Evolutionary conservation across 2,329 filamentous ascomycete species (phyloP).

Genomic region (Alternaria tenuissima): DNA sequence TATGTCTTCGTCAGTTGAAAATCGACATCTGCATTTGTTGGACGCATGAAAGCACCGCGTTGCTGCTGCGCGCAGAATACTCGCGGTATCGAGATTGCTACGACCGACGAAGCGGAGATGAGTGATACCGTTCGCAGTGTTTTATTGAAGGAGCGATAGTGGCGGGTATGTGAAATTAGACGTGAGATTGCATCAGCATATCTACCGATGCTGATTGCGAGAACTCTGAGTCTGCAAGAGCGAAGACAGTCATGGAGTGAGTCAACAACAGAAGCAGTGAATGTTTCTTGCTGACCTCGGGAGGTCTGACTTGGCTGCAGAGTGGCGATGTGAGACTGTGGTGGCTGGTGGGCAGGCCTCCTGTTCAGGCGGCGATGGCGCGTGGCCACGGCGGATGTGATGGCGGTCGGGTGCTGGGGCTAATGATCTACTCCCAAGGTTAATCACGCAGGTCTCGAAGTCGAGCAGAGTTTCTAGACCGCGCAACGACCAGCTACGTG

Average conservation of each 20-base stretch:
- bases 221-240: background rate
- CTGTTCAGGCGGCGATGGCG: slow-evolving; percentile 1
- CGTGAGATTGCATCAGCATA: slow-evolving; percentile 8
- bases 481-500: slow-evolving; percentile 1
- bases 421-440: background rate
- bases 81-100: background rate
- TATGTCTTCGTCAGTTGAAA: too few relatives aligned
- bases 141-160: slow-evolving; percentile 9
- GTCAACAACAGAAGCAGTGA: background rate
- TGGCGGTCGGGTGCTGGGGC: slow-evolving; percentile 1
- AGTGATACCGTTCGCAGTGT: background rate
- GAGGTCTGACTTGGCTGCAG: background rate
- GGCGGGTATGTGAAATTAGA: slow-evolving; percentile 11
- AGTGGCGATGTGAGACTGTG: background rate
- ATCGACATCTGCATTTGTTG: background rate
- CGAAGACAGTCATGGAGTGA: background rate
- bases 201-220: background rate
- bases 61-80: background rate
- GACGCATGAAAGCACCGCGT: background rate
- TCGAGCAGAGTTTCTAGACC: slow-evolving; percentile 3
- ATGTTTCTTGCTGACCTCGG: background rate
- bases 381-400: slow-evolving; percentile 5
- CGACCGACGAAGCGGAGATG: background rate
- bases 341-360: slow-evolving; percentile 2
- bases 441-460: slow-evolving; percentile 2